Evolutionary conservation across 2,329 filamentous ascomycete genomes (phyloP), one percentile per base, ranked within the genome.

Genomic region (Diaporthe vexans): DNA sequence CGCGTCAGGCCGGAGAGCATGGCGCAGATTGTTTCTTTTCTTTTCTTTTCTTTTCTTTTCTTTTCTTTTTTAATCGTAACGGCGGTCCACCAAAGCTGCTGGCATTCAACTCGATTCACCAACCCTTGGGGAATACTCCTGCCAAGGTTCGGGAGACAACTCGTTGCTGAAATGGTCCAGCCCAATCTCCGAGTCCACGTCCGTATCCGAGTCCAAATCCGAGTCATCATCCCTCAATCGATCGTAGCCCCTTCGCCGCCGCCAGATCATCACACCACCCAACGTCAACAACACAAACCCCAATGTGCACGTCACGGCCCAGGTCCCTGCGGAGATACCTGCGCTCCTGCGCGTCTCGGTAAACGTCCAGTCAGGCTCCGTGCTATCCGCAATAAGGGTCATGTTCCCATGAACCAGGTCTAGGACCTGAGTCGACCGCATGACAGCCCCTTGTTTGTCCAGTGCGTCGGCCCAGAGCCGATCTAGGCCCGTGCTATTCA

Each of bases 381-480:
- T 58, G 37, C n/a, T 58, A n/a, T 58, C 58, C 9, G 52, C 29
- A 21, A 68, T 11, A 15, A 75, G 54, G 8, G 65, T 69, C 24
- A 72, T 17, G 29, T 74, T 68, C 33, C 56, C 73, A n/a, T 43
- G 56, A 24, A 24, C 46, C 51, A 69, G 74, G 52, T 71, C 73
- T 54, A 79, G 76, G 40, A 81, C 79, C 48, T 76, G 78, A 11
- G 77, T 78, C 52, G 78, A 80, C n/a, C 74, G 77, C 6, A 78
- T 81, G 7, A 76, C 78, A 3, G 21, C 40, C 17, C 74, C 74
- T 4, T 75, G 11, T n/a, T 0, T 40, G 37, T 75, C 74, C 58
- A 75, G 59, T 29, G 74, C 72, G n/a, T 75, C 74, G 4, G 74
- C 74, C 74, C 74, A 75, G 17, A 75, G 59, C 17, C 73, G 58